Base-by-base conservation (phyloP, 2,329 filamentous ascomycete species). In the Aureobasidium sp. region DNA sequence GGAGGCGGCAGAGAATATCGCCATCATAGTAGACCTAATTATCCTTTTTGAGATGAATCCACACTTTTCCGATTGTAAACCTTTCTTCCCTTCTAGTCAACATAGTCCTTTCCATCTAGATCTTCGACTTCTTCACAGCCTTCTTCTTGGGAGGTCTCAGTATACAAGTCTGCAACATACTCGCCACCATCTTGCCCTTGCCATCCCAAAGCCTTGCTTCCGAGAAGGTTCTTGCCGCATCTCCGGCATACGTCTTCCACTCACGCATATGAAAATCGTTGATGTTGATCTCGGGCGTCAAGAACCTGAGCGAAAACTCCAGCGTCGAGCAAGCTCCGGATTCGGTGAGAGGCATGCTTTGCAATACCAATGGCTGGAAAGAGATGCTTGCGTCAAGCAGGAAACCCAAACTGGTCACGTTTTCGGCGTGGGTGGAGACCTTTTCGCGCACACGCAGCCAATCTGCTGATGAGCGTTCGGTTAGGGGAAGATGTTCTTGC, bases 301-400 rank as follows among this genome's bases (percentile, higher is more conserved):
- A 77, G 7, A 79, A 65, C 0, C 80, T 70, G 61, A 82, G 62
- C 3, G 81, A 75, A 67, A 82, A 82, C 64, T 82, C 80, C n/a
- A 82, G 66, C 11, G 73, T 77, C 2, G 75, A 77, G 57, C 75
- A 79, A 2, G 79, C 77, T 7, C 65, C 73, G 0, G 71, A 72
- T 40, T 82, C 78, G 1, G 77, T 73, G 40, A 81, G 71, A 66
- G 73, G 78, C 69, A 74, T 66, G 11, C 77, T 72, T 56, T 69
- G 73, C 57, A 79, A 78, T 1, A 69, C 70, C 54, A 82, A 64
- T 0, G 79, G 78, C 1, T 76, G 37, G 40, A 81, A 81, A 0
- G 77, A 69, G 3, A 81, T 65, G 0, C 70, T 77, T 0, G 71
- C 75, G 35, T 82, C 80, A 70, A 80, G 74, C 1, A 76, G 60